Base-by-base conservation (phyloP, 176 grass and related monocot genomes). In the Avena sativa region DNA sequence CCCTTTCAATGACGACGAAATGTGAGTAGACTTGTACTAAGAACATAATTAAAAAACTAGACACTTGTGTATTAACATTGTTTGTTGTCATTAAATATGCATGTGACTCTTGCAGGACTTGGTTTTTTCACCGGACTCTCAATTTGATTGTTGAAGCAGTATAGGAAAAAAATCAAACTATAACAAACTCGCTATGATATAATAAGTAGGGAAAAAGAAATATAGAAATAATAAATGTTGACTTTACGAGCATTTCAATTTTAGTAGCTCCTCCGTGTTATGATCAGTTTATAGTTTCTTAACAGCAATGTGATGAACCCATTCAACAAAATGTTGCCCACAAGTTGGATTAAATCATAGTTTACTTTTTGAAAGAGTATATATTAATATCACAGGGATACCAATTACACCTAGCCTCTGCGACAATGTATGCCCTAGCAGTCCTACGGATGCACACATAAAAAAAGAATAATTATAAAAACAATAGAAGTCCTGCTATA, bases 41-140 rank as follows among this genome's bases (percentile, higher is more conserved):
- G 23, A 47, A 75, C 44, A 59, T 13, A 73, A 48, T 50, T 30
- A 30, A 44, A 71, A 80, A 81, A 47, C 47, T 17, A 52, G 72
- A 9, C 72, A 75, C 14, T 36, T 71, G 34, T 26, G 23, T 17
- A 68, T 81, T 44, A 23, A 83, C 36, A 66, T 69, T 32, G 26
- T 8, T 26, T 49, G 71, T 9, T 47, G 15, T 19, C 70, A 72
- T 72, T 46, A 20, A 72, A 20, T 81, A 65, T 80, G 56, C 12
- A 9, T 63, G 38, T 80, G 56, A 47, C 46, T 47, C 19, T 47
- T 12, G 5, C 43, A 30, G n/a, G 16, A n/a, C 68, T 6, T 43
- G 6, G 40, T 43, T 43, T 43, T 7, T 43, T 43, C 40, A 43
- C 40, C 40, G 40, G 6, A 43, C 40, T 43, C 40, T 43, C 40